Conservation (phyloP, 73 alveolate genomes). For the Blepharisma stoltei region DNA sequence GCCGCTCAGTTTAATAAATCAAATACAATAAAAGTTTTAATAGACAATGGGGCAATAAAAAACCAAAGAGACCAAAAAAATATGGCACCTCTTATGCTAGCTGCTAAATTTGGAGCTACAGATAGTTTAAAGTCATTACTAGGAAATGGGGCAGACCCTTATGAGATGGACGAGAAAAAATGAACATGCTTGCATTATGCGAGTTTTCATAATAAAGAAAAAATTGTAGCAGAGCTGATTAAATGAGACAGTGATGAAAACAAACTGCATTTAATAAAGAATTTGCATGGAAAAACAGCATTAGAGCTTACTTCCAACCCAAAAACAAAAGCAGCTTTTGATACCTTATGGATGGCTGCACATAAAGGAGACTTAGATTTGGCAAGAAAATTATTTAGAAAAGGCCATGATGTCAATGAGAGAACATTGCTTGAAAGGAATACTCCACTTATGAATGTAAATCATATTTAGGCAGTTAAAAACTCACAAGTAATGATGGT, state of each 20-base stretch:
- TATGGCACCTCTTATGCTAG: slow-evolving; percentile 83
- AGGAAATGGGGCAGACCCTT: slow-evolving; percentile 66
- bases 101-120: slow-evolving; percentile 78
- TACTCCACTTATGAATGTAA: slow-evolving; percentile 44
- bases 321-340: slow-evolving; percentile 51
- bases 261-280: slow-evolving; percentile 38
- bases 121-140: slow-evolving; percentile 69
- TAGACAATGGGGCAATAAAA: slow-evolving; percentile 43
- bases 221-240: slow-evolving; percentile 70
- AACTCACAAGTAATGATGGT: slow-evolving; percentile 43
- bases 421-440: slow-evolving; percentile 40
- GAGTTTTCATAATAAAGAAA: slow-evolving; percentile 75
- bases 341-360: slow-evolving; percentile 57
- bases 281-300: slow-evolving; percentile 50
- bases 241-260: slow-evolving; percentile 87
- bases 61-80: slow-evolving; percentile 75
- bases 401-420: slow-evolving; percentile 52
- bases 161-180: slow-evolving; percentile 69
- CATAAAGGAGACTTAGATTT: slow-evolving; percentile 53
- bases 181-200: slow-evolving; percentile 93
- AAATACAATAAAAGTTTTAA: slow-evolving; percentile 35
- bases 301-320: slow-evolving; percentile 40
- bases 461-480: slow-evolving; percentile 31
- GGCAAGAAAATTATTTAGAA: slow-evolving; percentile 45
- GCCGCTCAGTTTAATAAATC: slow-evolving; percentile 60